A percentile compares a stretch with the other conserved stretches of the same genome.
Evolutionary conservation across 345 rosid genomes (phyloP).

Genomic region (Barbarea vulgaris): DNA sequence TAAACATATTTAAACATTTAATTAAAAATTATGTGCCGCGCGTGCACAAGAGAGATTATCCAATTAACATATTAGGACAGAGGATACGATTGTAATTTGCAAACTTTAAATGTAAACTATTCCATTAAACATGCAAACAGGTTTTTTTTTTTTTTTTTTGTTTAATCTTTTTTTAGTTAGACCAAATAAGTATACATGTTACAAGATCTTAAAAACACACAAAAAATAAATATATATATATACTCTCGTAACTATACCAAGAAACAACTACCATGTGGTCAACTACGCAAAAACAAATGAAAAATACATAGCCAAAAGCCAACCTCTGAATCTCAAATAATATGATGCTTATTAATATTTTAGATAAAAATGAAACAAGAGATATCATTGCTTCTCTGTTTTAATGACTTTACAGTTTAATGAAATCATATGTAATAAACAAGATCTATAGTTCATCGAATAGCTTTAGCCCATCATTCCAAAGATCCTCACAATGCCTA

Average conservation of each 20-base stretch:
- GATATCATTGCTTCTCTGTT: background rate
- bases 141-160: too few species aligned
- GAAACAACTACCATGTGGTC: background rate
- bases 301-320: background rate
- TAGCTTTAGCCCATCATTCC: conserved; percentile 42
- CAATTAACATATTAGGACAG: too few species aligned
- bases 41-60: too few species aligned
- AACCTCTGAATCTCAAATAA: background rate
- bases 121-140: too few species aligned
- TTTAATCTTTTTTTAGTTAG: too few species aligned
- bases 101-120: too few species aligned
- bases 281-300: background rate
- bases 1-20: too few species aligned
- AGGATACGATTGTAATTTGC: too few species aligned
- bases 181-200: too few species aligned
- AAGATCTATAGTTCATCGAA: conserved; percentile 28
- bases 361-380: background rate
- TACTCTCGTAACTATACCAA: background rate
- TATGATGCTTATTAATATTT: background rate
- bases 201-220: too few species aligned
- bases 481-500: conserved; percentile 44
- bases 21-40: too few species aligned
- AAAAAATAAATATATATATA: too few species aligned
- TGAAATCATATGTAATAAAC: background rate
- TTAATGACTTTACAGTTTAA: background rate